phyloP scores from a whole-genome alignment of 75 land plant species.

The Azolla pinnata region DNA sequence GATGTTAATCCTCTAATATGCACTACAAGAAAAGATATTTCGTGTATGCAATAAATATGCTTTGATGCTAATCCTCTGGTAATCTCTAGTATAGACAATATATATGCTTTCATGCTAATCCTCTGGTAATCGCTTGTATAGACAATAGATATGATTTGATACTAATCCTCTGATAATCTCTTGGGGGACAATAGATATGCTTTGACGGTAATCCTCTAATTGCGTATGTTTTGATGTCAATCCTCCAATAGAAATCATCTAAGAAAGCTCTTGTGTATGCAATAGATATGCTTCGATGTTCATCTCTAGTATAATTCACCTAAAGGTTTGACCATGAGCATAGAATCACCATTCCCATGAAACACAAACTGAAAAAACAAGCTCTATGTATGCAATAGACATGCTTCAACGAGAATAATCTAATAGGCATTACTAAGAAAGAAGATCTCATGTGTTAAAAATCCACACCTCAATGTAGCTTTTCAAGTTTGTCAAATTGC shows the following conservation, averaged over 20 bases:
- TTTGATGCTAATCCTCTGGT: not conserved
- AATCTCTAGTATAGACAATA: not conserved
- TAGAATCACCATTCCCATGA: not conserved
- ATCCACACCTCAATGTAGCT: constrained; percentile 45
- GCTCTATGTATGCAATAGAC: not conserved
- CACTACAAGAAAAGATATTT: not conserved
- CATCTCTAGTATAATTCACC: constrained; percentile 50
- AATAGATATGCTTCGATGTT: not conserved
- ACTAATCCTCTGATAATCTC: not conserved
- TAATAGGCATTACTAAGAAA: not conserved
- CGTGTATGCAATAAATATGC: not conserved
- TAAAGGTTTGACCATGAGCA: constrained; percentile 10
- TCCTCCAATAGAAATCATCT: not conserved
- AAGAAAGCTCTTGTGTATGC: not conserved
- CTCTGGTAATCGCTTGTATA: not conserved
- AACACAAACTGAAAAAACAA: not conserved
- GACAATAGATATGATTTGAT: not conserved
- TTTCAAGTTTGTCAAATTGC: constrained; percentile 34
- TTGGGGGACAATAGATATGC: not conserved
- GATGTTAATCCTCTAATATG: not conserved
- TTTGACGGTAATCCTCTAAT: not conserved
- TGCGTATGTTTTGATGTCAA: not conserved
- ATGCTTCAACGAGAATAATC: not conserved
- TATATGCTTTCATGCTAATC: not conserved
- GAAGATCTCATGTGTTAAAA: not conserved